phyloP scores from a whole-genome alignment of 2,329 filamentous ascomycete genomes.

The Nakataea oryzae region DNA sequence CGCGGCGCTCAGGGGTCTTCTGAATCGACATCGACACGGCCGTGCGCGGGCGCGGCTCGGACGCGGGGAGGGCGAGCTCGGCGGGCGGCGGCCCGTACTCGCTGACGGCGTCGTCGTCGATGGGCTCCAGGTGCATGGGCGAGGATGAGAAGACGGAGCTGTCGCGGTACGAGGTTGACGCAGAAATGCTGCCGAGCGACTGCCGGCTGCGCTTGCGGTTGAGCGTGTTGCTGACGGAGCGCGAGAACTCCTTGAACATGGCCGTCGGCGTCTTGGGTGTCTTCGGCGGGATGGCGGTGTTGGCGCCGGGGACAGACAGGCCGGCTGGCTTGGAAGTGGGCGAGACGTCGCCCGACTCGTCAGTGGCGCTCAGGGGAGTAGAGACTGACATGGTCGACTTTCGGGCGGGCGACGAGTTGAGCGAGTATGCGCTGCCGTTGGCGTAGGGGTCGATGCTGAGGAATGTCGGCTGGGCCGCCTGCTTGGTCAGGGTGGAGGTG shows the following conservation, averaged over 20 bases:
- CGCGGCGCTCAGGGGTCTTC: not conserved
- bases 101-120: not conserved
- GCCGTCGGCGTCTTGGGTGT: constrained; percentile 33
- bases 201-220: constrained; percentile 45
- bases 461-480: constrained; percentile 33
- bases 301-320: not conserved
- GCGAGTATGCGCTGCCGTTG: constrained; percentile 21
- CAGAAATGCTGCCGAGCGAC: constrained; percentile 19
- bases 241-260: constrained; percentile 35
- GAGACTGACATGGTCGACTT: not conserved
- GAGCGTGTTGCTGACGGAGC: constrained; percentile 35
- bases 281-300: constrained; percentile 14
- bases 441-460: constrained; percentile 45
- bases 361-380: constrained; percentile 2
- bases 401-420: constrained; percentile 4
- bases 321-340: constrained; percentile 8
- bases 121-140: not conserved
- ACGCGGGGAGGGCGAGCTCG: no score
- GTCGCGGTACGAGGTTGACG: not conserved
- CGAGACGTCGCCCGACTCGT: constrained; percentile 11
- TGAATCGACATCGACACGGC: not conserved
- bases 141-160: not conserved
- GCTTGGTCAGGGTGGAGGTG: constrained; percentile 20
- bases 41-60: not conserved
- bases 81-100: not conserved